Base-by-base conservation (phyloP, 2,329 filamentous ascomycete species). In the Fusarium sp. region DNA sequence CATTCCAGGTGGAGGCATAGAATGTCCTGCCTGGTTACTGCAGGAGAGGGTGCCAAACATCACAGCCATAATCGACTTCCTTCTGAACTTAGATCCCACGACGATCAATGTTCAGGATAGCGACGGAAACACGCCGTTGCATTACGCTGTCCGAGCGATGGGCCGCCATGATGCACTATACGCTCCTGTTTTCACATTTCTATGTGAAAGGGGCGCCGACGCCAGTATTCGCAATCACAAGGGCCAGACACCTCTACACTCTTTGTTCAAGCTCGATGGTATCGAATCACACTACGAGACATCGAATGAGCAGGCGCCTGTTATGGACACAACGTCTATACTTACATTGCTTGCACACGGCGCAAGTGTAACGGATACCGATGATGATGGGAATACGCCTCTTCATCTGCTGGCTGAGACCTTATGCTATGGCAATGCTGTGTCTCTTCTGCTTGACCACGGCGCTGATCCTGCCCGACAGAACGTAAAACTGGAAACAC, bases 21-120 rank as follows among this genome's bases (percentile, higher is more conserved):
- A 11, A 11, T 27, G 10, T 18, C 25, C 25, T 25, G 25, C 25
- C 25, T 25, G 16, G 16, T 11, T 10, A 8, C 30, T 20, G 0
- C 15, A 20, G 1, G 12, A 30, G 13, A 34, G 16, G 32, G 16
- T 34, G 32, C 32, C 16, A 1, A 34, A 34, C 5, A 34, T 34
- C 2, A 18, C 5, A 6, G 5, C 1, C 2, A 34, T 34, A 1
- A 6, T 34, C 1, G 8, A 34, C 16, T 34, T 34, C 3, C 0
- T 43, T 15, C n/a, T 43, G 7, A 15, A 10, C 24, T 0, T 43
- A 1, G 8, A 20, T 0, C 20, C 41, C 8, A 6, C 20, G 8
- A 51, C 9, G 10, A 30, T 51, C n/a, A 30, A 30, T 13, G 1
- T 15, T 2, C 32, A 16, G 16, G 54, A 57, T 1, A 8, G 12